Conservation (phyloP, 352 stramenopile genomes). For the Phytophthora megakarya region DNA sequence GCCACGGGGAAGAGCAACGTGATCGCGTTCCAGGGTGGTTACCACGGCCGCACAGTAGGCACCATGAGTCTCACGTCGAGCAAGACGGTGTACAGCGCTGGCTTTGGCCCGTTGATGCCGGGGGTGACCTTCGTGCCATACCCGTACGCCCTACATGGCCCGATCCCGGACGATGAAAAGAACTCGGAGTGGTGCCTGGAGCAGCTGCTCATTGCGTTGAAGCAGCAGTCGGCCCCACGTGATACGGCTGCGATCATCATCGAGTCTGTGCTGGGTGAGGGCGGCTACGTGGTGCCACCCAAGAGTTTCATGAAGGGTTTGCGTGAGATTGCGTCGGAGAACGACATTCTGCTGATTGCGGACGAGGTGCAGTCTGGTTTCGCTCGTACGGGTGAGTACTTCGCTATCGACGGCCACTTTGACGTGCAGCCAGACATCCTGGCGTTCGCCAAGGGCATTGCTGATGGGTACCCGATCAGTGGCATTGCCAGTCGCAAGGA, state of each 20-base stretch:
- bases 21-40: constrained; percentile 93
- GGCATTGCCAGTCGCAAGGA: constrained; percentile 89
- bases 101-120: constrained; percentile 86
- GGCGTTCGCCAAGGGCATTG: constrained; percentile 94
- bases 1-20: constrained; percentile 90
- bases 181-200: constrained; percentile 78
- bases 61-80: constrained; percentile 93
- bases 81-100: constrained; percentile 89
- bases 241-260: constrained; percentile 92
- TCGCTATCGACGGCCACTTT: constrained; percentile 86
- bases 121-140: constrained; percentile 88
- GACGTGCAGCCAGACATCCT: constrained; percentile 92
- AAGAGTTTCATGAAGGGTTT: constrained; percentile 93
- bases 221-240: constrained; percentile 88
- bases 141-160: constrained; percentile 86
- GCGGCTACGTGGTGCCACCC: constrained; percentile 90
- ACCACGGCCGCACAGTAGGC: constrained; percentile 92
- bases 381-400: constrained; percentile 87
- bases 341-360: constrained; percentile 93
- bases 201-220: constrained; percentile 86
- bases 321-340: constrained; percentile 89
- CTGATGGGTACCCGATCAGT: constrained; percentile 91
- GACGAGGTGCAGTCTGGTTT: constrained; percentile 94
- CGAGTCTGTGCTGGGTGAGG: constrained; percentile 92
- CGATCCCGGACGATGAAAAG: constrained; percentile 79